phyloP scores from a whole-genome alignment of 805 yeast species.

The Suhomyces pyralidae region DNA sequence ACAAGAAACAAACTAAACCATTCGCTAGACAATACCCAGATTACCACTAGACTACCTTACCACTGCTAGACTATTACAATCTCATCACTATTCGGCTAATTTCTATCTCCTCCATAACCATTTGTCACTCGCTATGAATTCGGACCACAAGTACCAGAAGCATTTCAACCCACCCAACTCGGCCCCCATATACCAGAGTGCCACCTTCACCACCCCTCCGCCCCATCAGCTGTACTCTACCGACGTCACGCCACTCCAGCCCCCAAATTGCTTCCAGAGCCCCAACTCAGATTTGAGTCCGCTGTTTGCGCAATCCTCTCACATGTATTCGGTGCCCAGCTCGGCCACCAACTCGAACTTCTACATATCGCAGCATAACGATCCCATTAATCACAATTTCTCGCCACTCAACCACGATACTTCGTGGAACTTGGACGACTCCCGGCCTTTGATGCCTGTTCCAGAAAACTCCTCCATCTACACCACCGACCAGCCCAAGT shows the following conservation, averaged over 20 bases:
- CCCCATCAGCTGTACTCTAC: neutral
- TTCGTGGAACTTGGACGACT: neutral
- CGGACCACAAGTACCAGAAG: neutral
- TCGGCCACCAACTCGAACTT: slow-evolving; percentile 6
- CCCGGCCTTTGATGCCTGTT: neutral
- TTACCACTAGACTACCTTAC: too few relatives aligned
- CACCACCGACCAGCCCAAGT: neutral
- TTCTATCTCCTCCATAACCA: too few relatives aligned
- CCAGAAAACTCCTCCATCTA: neutral
- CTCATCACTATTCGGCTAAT: neutral
- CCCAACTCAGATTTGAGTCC: slow-evolving; percentile 6
- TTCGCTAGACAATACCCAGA: too few relatives aligned
- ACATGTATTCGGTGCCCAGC: slow-evolving; percentile 6
- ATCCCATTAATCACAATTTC: neutral
- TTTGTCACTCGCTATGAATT: neutral
- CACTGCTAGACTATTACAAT: neutral
- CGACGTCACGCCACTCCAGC: slow-evolving; percentile 4
- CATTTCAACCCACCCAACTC: neutral
- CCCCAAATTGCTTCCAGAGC: slow-evolving; percentile 3
- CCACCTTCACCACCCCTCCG: slow-evolving; percentile 3
- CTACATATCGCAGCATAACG: neutral
- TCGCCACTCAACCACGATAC: slow-evolving; percentile 1
- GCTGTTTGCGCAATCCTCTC: neutral
- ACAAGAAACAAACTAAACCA: too few relatives aligned
- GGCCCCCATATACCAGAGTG: neutral